These are phyloP conservation scores for Thyridium curvatum DNA, from an alignment of 2,329 filamentous ascomycete species.

Conservation along the genomic window DNA sequence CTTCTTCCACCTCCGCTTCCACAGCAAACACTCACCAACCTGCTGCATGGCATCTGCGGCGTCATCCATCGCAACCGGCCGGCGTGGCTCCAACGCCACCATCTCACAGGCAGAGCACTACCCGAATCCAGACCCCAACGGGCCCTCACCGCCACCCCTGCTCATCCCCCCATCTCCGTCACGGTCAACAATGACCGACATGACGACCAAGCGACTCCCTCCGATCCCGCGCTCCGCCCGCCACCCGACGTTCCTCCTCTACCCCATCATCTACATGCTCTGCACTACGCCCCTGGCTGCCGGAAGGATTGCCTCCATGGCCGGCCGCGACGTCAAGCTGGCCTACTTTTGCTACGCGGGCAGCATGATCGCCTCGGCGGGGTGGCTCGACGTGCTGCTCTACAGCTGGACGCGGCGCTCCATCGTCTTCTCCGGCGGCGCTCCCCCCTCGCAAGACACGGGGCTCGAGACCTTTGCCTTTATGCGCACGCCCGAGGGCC, in stretches of 20 bases:
- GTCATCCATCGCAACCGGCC: not conserved
- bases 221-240: conserved; percentile 20
- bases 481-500: conserved; percentile 30
- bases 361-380: conserved; percentile 50
- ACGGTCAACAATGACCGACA: conserved; percentile 14
- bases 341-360: conserved; percentile 54
- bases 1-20: conserved; percentile 30
- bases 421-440: conserved; percentile 41
- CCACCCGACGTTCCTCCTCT: conserved; percentile 55
- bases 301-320: conserved; percentile 58
- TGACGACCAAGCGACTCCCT: conserved; percentile 15
- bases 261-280: conserved; percentile 63
- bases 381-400: conserved; percentile 47
- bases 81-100: too few species aligned
- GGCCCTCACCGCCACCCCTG: conserved; percentile 2
- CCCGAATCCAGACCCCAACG: conserved; percentile 14
- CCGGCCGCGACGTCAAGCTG: conserved; percentile 41
- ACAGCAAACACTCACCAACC: conserved; percentile 13
- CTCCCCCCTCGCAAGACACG: conserved; percentile 32
- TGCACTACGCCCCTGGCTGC: conserved; percentile 61
- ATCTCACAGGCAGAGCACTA: conserved; percentile 7
- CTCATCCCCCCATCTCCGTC: conserved; percentile 9
- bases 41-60: conserved; percentile 15
- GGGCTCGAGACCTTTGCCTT: conserved; percentile 47
- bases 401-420: conserved; percentile 45